A percentile compares a stretch with the other conserved stretches of the same genome.
Evolutionary conservation across 768 basidiomycete genomes (phyloP).

Genomic region (Boletus huronensis): DNA sequence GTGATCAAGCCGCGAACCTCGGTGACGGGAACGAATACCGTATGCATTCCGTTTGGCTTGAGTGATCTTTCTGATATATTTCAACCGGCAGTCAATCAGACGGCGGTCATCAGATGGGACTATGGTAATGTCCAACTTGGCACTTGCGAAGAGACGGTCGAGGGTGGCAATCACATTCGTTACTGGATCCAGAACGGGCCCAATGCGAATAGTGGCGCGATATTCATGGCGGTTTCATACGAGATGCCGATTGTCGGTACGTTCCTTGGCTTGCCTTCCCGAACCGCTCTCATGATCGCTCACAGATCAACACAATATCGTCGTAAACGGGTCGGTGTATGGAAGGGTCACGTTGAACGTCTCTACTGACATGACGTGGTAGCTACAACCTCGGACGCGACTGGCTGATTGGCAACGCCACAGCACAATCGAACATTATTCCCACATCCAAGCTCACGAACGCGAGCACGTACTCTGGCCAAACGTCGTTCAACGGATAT

Average conservation of each 20-base stretch:
- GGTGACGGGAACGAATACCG: conserved; percentile 79
- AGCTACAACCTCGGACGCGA: conserved; percentile 83
- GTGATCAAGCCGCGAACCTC: conserved; percentile 66
- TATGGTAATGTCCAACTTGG: conserved; percentile 81
- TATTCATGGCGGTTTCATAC: conserved; percentile 74
- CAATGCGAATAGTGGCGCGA: conserved; percentile 60
- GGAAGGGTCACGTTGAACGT: background rate
- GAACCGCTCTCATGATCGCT: background rate
- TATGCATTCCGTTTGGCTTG: conserved; percentile 36
- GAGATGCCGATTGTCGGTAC: conserved; percentile 62
- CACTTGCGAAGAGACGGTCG: conserved; percentile 78
- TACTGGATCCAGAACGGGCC: conserved; percentile 83
- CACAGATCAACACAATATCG: conserved; percentile 64
- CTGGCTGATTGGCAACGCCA: conserved; percentile 82
- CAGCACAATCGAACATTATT: conserved; percentile 36
- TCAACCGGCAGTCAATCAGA: conserved; percentile 63
- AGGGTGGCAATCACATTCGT: conserved; percentile 85
- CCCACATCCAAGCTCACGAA: conserved; percentile 37
- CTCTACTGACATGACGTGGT: background rate
- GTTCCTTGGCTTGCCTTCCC: conserved; percentile 21
- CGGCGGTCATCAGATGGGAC: conserved; percentile 80
- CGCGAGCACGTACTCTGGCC: conserved; percentile 55
- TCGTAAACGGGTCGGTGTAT: conserved; percentile 56
- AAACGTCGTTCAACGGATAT: conserved; percentile 60
- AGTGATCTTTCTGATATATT: background rate